These are phyloP conservation scores for Coemansia sp. DNA, from an alignment of 192 early-diverging fungal genomes.

Conservation along the genomic window DNA sequence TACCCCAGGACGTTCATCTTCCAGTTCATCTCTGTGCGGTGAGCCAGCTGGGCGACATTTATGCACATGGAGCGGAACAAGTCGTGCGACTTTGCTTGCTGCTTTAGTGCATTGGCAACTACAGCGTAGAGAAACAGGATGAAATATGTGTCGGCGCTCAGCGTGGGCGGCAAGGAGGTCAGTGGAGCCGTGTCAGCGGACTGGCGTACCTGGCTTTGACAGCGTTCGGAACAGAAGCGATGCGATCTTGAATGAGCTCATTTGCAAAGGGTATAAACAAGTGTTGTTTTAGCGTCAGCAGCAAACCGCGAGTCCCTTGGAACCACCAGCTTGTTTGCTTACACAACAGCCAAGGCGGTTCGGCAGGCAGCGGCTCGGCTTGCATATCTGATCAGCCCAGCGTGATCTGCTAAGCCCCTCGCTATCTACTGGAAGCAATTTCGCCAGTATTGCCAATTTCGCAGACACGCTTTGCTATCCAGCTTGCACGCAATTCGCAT, in stretches of 20 bases:
- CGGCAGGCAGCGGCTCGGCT: too few species aligned
- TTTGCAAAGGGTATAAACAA: constrained; percentile 1
- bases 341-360: too few species aligned
- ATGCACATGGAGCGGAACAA: constrained; percentile 73
- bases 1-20: constrained; percentile 84
- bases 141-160: neutral
- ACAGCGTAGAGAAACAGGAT: constrained; percentile 3
- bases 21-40: constrained; percentile 81
- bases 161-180: neutral
- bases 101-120: constrained; percentile 59
- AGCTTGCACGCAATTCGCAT: too few species aligned
- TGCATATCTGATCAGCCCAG: neutral
- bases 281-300: too few species aligned
- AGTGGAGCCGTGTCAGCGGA: neutral
- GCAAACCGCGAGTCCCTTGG: neutral
- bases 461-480: too few species aligned
- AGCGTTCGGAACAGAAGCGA: constrained; percentile 66
- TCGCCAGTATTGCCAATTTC: neutral
- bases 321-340: neutral
- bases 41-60: constrained; percentile 74
- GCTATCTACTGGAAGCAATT: neutral
- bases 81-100: constrained; percentile 61
- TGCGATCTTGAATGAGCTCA: constrained; percentile 70
- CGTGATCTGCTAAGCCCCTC: neutral
- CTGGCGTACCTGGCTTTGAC: constrained; percentile 66